A percentile compares a stretch with the other conserved stretches of the same genome.
These are phyloP conservation scores for Vanderwaltozyma verrucispora DNA, from an alignment of 805 yeast species.

Conservation along the genomic window DNA sequence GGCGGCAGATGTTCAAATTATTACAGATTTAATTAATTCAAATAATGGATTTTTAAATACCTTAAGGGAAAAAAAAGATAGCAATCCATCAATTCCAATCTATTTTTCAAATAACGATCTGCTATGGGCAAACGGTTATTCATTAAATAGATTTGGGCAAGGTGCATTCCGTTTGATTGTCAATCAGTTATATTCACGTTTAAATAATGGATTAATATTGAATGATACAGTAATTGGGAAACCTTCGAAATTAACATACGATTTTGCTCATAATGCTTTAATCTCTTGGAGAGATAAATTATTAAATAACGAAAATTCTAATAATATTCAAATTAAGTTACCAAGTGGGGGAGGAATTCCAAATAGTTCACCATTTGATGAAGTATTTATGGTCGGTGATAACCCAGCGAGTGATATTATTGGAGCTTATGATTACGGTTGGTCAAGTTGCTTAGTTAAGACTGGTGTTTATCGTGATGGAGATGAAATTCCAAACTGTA, in stretches of 20 bases:
- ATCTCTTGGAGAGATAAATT: conserved; percentile 39
- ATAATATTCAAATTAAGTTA: conserved; percentile 19
- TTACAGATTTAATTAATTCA: conserved; percentile 59
- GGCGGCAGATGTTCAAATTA: conserved; percentile 75
- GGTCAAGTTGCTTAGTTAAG: conserved; percentile 76
- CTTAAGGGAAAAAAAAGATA: conserved; percentile 26
- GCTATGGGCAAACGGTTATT: conserved; percentile 78
- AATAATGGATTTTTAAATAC: conserved; percentile 59
- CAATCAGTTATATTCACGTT: conserved; percentile 45
- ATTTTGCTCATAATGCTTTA: conserved; percentile 68
- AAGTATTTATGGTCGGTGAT: conserved; percentile 94
- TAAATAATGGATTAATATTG: conserved; percentile 40
- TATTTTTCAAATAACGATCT: conserved; percentile 77
- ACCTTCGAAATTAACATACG: conserved; percentile 70
- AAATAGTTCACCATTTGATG: conserved; percentile 34
- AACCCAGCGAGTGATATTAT: conserved; percentile 87
- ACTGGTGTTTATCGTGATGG: conserved; percentile 78
- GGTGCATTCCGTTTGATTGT: conserved; percentile 69
- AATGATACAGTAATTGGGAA: conserved; percentile 63
- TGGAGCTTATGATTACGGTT: conserved; percentile 82
- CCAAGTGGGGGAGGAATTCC: conserved; percentile 40
- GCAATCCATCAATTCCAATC: conserved; percentile 54
- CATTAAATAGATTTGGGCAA: conserved; percentile 76
- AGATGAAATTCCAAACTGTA: conserved; percentile 31
- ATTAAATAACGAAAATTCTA: conserved; percentile 7